Base-by-base conservation (phyloP, 768 basidiomycete genomes). In the Pleurotus salmoneostramineus region DNA sequence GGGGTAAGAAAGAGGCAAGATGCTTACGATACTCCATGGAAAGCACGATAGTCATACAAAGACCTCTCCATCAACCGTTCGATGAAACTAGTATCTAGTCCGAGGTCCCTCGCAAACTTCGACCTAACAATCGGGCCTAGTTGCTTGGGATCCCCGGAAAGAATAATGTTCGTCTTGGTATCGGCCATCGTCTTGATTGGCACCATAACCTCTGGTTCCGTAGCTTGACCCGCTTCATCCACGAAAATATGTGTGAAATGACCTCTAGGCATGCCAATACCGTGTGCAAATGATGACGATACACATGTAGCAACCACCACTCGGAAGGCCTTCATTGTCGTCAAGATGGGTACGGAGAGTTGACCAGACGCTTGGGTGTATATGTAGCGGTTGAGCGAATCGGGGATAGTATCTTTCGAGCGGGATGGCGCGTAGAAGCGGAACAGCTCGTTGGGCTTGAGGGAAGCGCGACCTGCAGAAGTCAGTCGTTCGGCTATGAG, bases 171-270 rank as follows among this genome's bases (percentile, higher is more conserved):
- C 0, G 87, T 89, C 0, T 62, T 55, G 3, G 65, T 66, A 56
- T 80, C 74, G 0, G 83, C 81, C 68, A 87, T 75, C 0, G 81
- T 83, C 70, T 85, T 85, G 69, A 89, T 79, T 0, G 81, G 68
- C 11, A 87, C 75, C 68, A 87, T 83, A 0, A 75, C 75, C 65
- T 89, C 87, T 0, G 87, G 84, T 65, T 90, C 88, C 0, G 83
- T 84, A 1, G 86, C 85, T 63, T 90, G 87, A 0, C 85, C 87
- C 0, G 87, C 87, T 65, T 90, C 87, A 62, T 90, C 87, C 6
- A 87, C 69, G 64, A 89, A 85, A 10, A 90, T 83, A 59, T 89
- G 85, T 6, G 73, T 78, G 65, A 83, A 90, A 65, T 88, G 82
- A 0, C 88, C 87, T 1, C 78, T 71, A 0, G 77, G 70, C 44